Evolutionary conservation across 129 eudicot genomes (phyloP).

Genomic region (Centaurea solstitialis): DNA sequence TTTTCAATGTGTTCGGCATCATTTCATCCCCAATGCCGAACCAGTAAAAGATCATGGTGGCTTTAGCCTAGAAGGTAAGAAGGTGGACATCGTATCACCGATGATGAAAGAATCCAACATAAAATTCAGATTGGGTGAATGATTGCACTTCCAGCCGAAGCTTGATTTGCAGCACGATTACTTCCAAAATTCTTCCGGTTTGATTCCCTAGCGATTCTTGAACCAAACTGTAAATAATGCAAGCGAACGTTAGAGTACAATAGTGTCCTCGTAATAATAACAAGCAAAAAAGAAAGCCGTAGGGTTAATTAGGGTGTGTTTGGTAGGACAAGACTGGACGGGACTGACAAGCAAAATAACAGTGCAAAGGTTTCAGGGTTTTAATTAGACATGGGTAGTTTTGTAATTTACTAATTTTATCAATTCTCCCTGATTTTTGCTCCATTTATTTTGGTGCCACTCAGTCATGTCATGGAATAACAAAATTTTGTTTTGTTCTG

Average conservation of each 20-base stretch:
- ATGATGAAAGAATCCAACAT: neutral
- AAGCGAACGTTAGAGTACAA: neutral
- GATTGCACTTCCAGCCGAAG: conserved; percentile 91
- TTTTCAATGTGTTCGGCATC: neutral
- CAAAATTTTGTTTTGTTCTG: no score
- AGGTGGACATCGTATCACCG: neutral
- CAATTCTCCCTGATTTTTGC: neutral
- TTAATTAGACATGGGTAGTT: neutral
- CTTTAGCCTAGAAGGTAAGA: neutral
- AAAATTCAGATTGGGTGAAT: conserved; percentile 28
- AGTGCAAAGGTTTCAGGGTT: neutral
- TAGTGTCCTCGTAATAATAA: neutral
- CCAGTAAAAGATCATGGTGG: neutral
- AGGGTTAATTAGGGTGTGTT: neutral
- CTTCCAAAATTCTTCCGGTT: conserved; percentile 89
- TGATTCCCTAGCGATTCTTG: conserved; percentile 94
- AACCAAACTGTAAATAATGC: conserved; percentile 65
- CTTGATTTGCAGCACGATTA: conserved; percentile 96
- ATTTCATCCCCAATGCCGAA: neutral
- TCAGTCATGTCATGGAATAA: neutral
- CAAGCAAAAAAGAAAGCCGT: neutral
- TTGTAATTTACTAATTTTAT: neutral
- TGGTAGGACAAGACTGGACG: neutral
- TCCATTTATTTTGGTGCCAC: neutral
- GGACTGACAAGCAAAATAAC: no score